Base-by-base conservation (phyloP, 2,329 filamentous ascomycete genomes). In the Colletotrichum somersetense region DNA sequence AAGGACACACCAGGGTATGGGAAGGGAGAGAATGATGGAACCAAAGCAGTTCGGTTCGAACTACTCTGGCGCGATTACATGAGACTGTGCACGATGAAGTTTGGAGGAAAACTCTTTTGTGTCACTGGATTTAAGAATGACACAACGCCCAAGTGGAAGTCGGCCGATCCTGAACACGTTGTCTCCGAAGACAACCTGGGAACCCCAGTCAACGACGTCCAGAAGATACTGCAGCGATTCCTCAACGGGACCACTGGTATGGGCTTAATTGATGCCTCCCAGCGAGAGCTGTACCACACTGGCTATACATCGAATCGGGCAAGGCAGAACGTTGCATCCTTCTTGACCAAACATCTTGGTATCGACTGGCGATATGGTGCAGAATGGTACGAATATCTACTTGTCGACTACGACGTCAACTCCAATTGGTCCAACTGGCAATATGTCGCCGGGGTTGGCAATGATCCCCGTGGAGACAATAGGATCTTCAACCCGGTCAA, bases 371-470 rank as follows among this genome's bases (percentile, higher is more conserved):
- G 92, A 0, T 86, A 93, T 18, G 93, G 93, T 0, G 93, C 93
- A 0, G 93, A 95, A 78, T 96, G 92, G 92, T 96, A 95, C 77
- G 93, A 96, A 78, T 89, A 87, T 78, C 83, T 92, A 77, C 85
- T 95, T 3, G 85, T 91, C 40, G 93, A 96, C 78, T 94, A 95
- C 78, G 93, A 96, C 75, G 87, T 92, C 0, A 89, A 88, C 18
- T 92, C 87, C 71, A 95, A 95, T 75, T 96, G 92, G 92, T 90
- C 90, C 12, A 95, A 94, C 76, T 95, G 93, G 93, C 92, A 95
- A 79, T 96, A 96, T 73, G 89, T 93, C 0, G 88, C 93, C 0
- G 93, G 93, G 0, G 92, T 96, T 0, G 93, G 93, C 10, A 95
- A 95, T 74, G 93, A 96, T 75, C 93, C 93, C 0, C 84, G 92